Evolutionary conservation across 169 alveolate species (phyloP), one percentile per base, ranked within the genome.

Genomic region (Babesia microti): DNA sequence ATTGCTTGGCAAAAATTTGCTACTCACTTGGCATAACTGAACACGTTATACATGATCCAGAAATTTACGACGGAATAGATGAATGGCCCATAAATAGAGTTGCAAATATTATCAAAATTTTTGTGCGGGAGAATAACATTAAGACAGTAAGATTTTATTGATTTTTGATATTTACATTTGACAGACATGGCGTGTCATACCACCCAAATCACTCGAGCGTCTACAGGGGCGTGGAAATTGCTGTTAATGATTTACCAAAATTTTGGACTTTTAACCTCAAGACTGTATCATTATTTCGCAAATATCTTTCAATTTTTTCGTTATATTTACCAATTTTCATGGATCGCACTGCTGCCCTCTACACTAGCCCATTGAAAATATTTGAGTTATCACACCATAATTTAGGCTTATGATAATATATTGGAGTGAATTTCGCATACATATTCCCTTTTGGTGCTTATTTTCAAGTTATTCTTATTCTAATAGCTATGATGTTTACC

Each of bases 151-250:
- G n/a, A n/a, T n/a, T n/a, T n/a, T n/a, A 27, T 11, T n/a, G 18
- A 27, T 23, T 11, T 30, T 36, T 68, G 40, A 33, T 75, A n/a
- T 50, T 75, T 30, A 75, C 85, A 11, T 75, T 75, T 46, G 85
- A 75, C 51, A 37, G 43, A 4, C 32, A 43, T 27, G 85, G 85
- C 1, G 79, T 57, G 24, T 75, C 85, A 3, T 71, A 68, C 9
- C 85, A 75, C 34, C 85, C 85, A 14, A 75, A 75, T 41, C 85
- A 75, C 51, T 55, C 50, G 26, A 49, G 72, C 33, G 24, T 39
- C 18, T 57, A 56, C 24, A 17, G 59, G 7, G 51, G 79, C 15
- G 69, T 39, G 15, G 48, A 57, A 56, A 40, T 40, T 0, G 22
- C 9, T 44, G n/a, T n/a, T n/a, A n/a, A n/a, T n/a, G n/a, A n/a